Percentiles rank a stretch among this genome's conserved stretches.
phyloP scores from a whole-genome alignment of 2,329 filamentous ascomycete species.

The Thielaviopsis populi region DNA sequence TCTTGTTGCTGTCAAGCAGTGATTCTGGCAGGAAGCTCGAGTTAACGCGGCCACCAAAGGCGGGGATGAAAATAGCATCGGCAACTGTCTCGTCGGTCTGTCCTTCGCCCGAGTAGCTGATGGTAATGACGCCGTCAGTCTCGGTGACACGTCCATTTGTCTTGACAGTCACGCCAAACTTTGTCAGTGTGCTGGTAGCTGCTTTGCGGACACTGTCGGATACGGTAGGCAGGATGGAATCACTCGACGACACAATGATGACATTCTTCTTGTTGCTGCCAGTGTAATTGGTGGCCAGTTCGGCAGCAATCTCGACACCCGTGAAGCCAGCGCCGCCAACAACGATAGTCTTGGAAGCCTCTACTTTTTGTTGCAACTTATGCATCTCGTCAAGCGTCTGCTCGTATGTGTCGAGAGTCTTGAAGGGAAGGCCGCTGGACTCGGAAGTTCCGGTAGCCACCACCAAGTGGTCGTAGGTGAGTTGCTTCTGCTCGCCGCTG shows the following conservation, averaged over 20 bases:
- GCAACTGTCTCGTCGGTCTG: slow-evolving; percentile 22
- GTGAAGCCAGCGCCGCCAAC: slow-evolving; percentile 28
- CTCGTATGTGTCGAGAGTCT: slow-evolving; percentile 29
- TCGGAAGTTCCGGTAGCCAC: slow-evolving; percentile 29
- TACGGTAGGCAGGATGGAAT: slow-evolving; percentile 17
- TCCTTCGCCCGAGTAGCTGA: slow-evolving; percentile 19
- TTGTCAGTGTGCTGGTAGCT: slow-evolving; percentile 27
- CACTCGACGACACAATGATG: slow-evolving; percentile 18
- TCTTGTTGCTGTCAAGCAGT: slow-evolving; percentile 25
- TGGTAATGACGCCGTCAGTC: slow-evolving; percentile 25
- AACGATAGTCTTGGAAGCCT: slow-evolving; percentile 25
- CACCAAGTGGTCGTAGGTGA: slow-evolving; percentile 37
- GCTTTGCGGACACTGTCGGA: slow-evolving; percentile 26
- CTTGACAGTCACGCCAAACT: slow-evolving; percentile 30
- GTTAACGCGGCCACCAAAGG: slow-evolving; percentile 33
- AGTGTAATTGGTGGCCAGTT: slow-evolving; percentile 25
- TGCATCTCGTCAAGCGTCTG: slow-evolving; percentile 29
- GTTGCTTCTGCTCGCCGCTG: slow-evolving; percentile 22
- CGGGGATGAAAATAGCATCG: slow-evolving; percentile 32
- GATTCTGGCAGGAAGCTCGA: slow-evolving; percentile 28
- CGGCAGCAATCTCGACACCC: slow-evolving; percentile 27
- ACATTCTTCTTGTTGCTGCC: slow-evolving; percentile 22
- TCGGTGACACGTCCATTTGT: slow-evolving; percentile 27
- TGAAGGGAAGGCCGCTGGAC: slow-evolving; percentile 31
- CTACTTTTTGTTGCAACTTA: slow-evolving; percentile 26